Evolutionary conservation across 75 land plant genomes (phyloP), one percentile per base, ranked within the genome.

Genomic region (Pinus albicaulis): DNA sequence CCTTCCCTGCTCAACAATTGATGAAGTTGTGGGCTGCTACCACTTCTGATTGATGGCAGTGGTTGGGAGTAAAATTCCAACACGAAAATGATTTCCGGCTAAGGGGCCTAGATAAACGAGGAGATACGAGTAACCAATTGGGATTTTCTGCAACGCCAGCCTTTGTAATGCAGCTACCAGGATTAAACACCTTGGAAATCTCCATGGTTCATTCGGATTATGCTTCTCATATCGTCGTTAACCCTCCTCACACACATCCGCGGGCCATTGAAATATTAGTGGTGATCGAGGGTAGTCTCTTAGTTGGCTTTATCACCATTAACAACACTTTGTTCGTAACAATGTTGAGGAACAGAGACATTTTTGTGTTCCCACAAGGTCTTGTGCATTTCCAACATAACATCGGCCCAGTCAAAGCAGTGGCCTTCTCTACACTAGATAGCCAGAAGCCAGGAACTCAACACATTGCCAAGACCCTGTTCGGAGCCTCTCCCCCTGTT

Each of bases 211-310:
- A 82, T 23, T 74, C 79, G 19, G 89, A 84, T 81, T 89, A 77
- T 41, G 77, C 26, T 24, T 82, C 86, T 0, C 5, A 2, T 5
- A 84, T 88, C 1, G 90, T 86, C 7, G 76, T 87, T 11, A 89
- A 90, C 76, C 84, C 88, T 1, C 92, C 90, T 3, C 94, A 92
- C 83, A 80, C 82, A 5, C 92, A 92, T 74, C 92, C 94, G 0
- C 91, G 87, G 13, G 92, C 92, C 53, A 87, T 88, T 5, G 90
- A 92, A 79, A 73, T 87, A 1, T 73, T 86, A 57, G 83, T 87
- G 31, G 86, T 89, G 19, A 73, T 86, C 14, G 70, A 87, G 56
- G 94, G 94, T 25, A 71, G 57, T 25, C 76, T 92, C 34, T 68
- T 78, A 20, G 88, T 86, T 0, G 94, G 94, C 8, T 90, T 92